These are phyloP conservation scores for Carnegiea gigantea DNA, from an alignment of 179 eudicot species.

Conservation along the genomic window DNA sequence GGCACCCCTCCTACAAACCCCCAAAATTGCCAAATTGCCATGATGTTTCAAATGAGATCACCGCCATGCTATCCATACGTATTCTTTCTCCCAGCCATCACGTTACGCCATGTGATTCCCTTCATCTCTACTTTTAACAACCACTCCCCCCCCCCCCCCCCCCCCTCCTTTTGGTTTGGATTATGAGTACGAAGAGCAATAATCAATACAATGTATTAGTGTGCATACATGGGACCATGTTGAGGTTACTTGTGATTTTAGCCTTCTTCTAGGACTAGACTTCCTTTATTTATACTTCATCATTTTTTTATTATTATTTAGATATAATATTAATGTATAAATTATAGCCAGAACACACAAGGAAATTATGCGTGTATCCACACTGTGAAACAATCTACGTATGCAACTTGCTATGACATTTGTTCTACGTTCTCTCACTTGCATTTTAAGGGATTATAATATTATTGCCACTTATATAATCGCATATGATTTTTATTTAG, in stretches of 20 bases:
- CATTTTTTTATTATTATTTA: not conserved
- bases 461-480: too few relatives aligned
- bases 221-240: not conserved
- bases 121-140: not conserved
- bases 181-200: not conserved
- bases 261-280: not conserved
- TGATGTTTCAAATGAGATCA: conserved; percentile 16
- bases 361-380: too few relatives aligned
- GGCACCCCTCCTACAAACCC: too few relatives aligned
- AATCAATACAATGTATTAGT: too few relatives aligned
- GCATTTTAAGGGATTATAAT: too few relatives aligned
- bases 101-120: conserved; percentile 41
- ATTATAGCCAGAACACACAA: too few relatives aligned
- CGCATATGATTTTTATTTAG: too few relatives aligned
- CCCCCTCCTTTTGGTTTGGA: not conserved
- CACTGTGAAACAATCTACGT: too few relatives aligned
- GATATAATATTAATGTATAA: not conserved
- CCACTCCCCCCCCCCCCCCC: too few relatives aligned
- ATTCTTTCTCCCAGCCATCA: conserved; percentile 17
- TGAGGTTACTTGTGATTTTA: conserved; percentile 33
- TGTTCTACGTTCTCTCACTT: too few relatives aligned
- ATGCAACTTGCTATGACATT: too few relatives aligned
- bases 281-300: too few relatives aligned
- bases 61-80: not conserved
- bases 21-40: not conserved